Evolutionary conservation across 106 monocot genomes (phyloP).

Genomic region (Posidonia australis): DNA sequence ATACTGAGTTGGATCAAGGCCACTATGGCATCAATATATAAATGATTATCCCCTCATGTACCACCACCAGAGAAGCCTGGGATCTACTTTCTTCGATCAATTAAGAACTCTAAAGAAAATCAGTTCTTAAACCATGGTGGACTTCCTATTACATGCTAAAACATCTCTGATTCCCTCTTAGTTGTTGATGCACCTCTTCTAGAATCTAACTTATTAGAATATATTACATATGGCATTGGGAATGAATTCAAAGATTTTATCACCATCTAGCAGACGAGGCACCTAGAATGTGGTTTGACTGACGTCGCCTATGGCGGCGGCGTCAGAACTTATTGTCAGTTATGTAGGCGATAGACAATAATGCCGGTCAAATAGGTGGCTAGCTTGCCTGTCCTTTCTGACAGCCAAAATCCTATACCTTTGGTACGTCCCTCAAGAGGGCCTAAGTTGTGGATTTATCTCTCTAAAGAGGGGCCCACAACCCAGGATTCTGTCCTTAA

Average conservation of each 20-base stretch:
- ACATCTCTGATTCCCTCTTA: neutral
- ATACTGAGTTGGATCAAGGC: neutral
- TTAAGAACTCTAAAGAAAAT: neutral
- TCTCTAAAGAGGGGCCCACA: too few species aligned
- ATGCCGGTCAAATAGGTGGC: too few species aligned
- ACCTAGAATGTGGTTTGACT: too few species aligned
- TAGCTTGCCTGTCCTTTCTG: too few species aligned
- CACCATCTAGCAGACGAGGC: too few species aligned
- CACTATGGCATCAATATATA: neutral
- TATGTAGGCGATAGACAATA: too few species aligned
- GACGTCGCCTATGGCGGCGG: neutral
- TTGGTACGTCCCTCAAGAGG: too few species aligned
- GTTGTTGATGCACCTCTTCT: neutral
- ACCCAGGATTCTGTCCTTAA: too few species aligned
- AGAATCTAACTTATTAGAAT: neutral
- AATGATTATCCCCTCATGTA: neutral
- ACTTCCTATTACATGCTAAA: neutral
- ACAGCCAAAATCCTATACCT: too few species aligned
- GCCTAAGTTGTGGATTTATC: too few species aligned
- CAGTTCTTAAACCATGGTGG: neutral
- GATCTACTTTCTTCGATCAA: neutral
- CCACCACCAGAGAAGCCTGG: neutral
- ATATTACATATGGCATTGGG: neutral
- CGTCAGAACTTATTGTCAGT: neutral
- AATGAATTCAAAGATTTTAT: neutral